Base-by-base conservation (phyloP, 2,329 filamentous ascomycete genomes). In the Xylariaceae sp. region DNA sequence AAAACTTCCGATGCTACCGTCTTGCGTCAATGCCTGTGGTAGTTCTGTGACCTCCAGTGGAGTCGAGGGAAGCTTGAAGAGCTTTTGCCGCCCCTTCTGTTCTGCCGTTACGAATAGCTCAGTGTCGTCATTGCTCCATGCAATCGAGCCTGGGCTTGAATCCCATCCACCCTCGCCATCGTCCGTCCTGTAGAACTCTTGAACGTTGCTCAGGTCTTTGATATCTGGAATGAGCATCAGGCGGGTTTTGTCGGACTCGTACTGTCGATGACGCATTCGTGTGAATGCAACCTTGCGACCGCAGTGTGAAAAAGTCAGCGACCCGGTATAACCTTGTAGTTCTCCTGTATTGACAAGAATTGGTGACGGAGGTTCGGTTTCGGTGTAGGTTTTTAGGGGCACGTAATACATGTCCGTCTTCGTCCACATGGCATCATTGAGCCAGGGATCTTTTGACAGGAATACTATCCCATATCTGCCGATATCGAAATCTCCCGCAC, bases 371-470 rank as follows among this genome's bases (percentile, higher is more conserved):
- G 81, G 64, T 61, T 74, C 60, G 43, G 65, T 54, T 41, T 82
- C 74, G 5, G 72, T 66, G 59, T 85, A 90, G 4, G 74, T 78
- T 40, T 73, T 70, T 23, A 90, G 69, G 0, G 82, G 77, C 4
- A 86, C 76, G 37, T 84, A 80, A 65, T 93, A 95, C 23, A 94
- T 76, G 59, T 93, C 86, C 1, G 85, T 85, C 58, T 91, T 92
- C 5, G 89, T 95, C 64, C 86, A 81, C 45, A 86, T 77, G 0
- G 87, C 86, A 3, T 79, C 81, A 56, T 86, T 81, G 21, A 89
- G 66, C 10, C 79, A 70, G 0, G 86, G 86, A 56, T 90, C 86
- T 55, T 88, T 88, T 7, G 87, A 78, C 8, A 89, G 79, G 58
- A 91, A 91, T 6, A 83, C 79, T 42, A 92, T 74, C 1, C 84